Evolutionary conservation across 495 filamentous ascomycete species (phyloP), one percentile per base, ranked within the genome.

Genomic region (Neurospora sublineolata): DNA sequence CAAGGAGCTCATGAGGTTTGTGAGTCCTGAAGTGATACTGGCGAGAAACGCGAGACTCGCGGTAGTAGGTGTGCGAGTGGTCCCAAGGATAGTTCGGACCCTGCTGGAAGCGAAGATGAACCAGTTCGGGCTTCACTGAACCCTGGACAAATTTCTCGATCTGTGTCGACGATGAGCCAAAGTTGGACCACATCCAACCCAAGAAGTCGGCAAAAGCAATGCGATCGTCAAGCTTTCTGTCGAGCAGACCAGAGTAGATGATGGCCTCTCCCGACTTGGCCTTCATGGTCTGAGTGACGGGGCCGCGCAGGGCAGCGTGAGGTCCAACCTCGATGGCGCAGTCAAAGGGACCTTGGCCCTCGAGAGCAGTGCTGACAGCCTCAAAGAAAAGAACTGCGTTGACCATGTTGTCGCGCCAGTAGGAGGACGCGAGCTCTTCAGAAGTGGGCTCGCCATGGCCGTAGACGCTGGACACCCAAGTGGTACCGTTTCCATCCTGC

Each of bases 351-450:
- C 80, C 77, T 11, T 74, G 69, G 1, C 75, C 70, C 64, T 73
- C 73, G 5, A 85, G 46, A 2, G 83, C 83, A 23, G 79, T 77
- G 5, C 70, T 74, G 3, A 88, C 68, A 18, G 88, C 88, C 37
- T 88, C 79, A n/a, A 77, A 77, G 73, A 90, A 90, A 12, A 86
- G 76, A 8, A 90, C 88, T 2, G 84, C 82, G 20, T 83, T 80
- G 36, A 85, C 76, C 86, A 90, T 86, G 68, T 89, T 89, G 68
- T 87, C 82, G 18, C 73, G 79, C 88, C 88, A 90, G 76, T 90
- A 90, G 4, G 69, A 69, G n/a, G 75, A 76, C 1, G 70, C 68
- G 14, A 83, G 69, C 30, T 81, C 79, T 3, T 73, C 58, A 0
- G 40, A 6, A 1, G 44, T n/a, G 4, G 76, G 73, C n/a, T 75